Evolutionary conservation across 352 stramenopile genomes (phyloP), one percentile per base, ranked within the genome.

Genomic region (Plasmopara muralis): DNA sequence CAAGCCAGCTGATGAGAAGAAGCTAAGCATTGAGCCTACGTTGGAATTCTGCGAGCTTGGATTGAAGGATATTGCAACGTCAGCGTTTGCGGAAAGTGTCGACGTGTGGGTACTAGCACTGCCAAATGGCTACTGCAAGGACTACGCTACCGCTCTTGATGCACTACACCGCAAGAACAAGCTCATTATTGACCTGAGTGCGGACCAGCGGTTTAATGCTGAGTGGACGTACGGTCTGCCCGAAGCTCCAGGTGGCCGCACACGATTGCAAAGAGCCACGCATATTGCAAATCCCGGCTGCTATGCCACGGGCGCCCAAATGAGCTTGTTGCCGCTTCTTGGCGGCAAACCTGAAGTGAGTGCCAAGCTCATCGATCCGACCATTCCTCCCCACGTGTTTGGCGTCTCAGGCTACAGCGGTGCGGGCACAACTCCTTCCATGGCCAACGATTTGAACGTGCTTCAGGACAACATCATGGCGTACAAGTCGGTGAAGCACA

Each of bases 401-500:
- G 86, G 83, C n/a, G 66, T 96, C 18, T 95, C 84, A 0, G 86
- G 86, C 18, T 96, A 96, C 70, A 93, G 79, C 28, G 86, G 86
- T 43, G 86, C 86, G 31, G 86, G 86, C 48, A 95, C 84, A 6
- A 80, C 68, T 5, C 72, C 79, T 42, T 94, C 83, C 43, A 76
- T 77, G 49, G 79, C 87, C 40, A 96, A 96, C 69, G 74, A 96
- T 64, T 59, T 72, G 29, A 65, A 75, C 18, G 66, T 92, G 29
- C 74, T 96, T 31, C 30, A 74, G 18, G 82, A 94, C 67, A 96
- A 96, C 66, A 73, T 96, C 46, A 74, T 96, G 57, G 83, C 84
- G 18, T 96, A 96, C 84, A 93, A 92, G 65, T 91, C 82, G 14
- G 85, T 96, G 46, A 76, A 85, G 56, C 86, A 96, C 70, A 95